Evolutionary conservation across 164 flowering plant species (phyloP).

Genomic region (Taxillus chinensis): DNA sequence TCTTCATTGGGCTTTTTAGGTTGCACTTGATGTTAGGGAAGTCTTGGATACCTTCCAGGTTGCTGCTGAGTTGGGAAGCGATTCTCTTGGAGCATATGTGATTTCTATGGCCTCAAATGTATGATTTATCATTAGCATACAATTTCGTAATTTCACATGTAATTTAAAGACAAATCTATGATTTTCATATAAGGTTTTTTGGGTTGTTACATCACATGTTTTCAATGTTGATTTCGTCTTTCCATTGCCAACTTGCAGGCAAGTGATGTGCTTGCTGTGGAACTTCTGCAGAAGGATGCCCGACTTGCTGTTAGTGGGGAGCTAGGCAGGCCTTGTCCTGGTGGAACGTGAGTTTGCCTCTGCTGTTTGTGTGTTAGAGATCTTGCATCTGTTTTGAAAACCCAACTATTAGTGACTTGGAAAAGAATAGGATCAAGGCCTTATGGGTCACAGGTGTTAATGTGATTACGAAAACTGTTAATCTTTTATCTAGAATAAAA

Average conservation of each 20-base stretch:
- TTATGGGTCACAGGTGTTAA: too few relatives aligned
- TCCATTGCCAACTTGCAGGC: constrained; percentile 40
- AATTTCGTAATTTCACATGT: not conserved
- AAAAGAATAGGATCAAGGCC: too few relatives aligned
- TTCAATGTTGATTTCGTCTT: not conserved
- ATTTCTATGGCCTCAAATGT: constrained; percentile 98
- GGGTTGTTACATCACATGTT: not conserved
- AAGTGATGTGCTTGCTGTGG: constrained; percentile 96
- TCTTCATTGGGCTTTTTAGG: constrained; percentile 30
- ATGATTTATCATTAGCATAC: constrained; percentile 9
- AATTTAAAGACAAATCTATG: too few relatives aligned
- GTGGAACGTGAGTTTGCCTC: constrained; percentile 65
- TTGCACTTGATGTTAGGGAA: constrained; percentile 76
- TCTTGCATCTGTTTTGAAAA: too few relatives aligned
- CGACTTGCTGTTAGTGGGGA: constrained; percentile 84
- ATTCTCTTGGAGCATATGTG: constrained; percentile 93
- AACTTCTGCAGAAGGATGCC: constrained; percentile 92
- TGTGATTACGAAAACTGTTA: too few relatives aligned
- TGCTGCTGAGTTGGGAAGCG: constrained; percentile 93
- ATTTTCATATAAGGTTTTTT: not conserved
- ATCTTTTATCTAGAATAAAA: too few relatives aligned
- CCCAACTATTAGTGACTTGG: too few relatives aligned
- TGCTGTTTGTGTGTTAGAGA: too few relatives aligned
- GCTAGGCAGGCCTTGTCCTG: constrained; percentile 78
- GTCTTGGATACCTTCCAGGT: constrained; percentile 92